Percentiles rank a stretch among this genome's conserved stretches.
phyloP scores from a whole-genome alignment of 768 basidiomycete genomes.

The Amanita polypyramis region DNA sequence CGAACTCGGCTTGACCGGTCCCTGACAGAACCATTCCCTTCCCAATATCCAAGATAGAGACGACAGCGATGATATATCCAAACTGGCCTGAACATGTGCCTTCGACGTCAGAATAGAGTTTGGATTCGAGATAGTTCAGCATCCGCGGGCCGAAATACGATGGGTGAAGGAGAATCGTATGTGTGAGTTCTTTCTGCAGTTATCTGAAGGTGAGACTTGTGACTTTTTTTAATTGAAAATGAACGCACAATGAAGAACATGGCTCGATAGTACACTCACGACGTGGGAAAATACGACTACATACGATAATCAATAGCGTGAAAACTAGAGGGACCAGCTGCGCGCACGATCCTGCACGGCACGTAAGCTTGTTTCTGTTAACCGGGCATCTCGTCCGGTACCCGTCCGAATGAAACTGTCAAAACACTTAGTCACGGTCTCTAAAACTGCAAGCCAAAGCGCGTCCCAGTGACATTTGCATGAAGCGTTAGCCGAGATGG shows the following conservation, averaged over 20 bases:
- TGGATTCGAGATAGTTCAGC: constrained; percentile 85
- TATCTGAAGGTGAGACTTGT: constrained; percentile 46
- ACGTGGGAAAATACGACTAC: no score
- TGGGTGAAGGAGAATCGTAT: constrained; percentile 94
- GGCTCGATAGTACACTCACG: no score
- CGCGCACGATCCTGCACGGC: no score
- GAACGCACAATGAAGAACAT: constrained; percentile 68
- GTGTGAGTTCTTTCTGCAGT: constrained; percentile 87
- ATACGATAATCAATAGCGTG: no score
- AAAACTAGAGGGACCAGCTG: no score
- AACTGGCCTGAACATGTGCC: constrained; percentile 95
- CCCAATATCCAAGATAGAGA: constrained; percentile 84
- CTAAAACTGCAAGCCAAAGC: no score
- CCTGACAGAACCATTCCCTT: constrained; percentile 88
- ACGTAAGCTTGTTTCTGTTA: no score
- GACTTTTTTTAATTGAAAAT: not conserved
- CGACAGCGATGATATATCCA: constrained; percentile 90
- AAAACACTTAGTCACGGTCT: no score
- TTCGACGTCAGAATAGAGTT: constrained; percentile 93
- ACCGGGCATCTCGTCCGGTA: no score
- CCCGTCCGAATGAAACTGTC: no score
- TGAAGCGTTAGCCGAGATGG: no score
- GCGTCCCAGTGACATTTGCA: no score
- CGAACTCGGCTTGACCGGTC: constrained; percentile 93
- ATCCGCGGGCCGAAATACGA: constrained; percentile 97